Evolutionary conservation across 2,329 filamentous ascomycete species (phyloP), one percentile per base, ranked within the genome.

Genomic region (Neofusicoccum sp.): DNA sequence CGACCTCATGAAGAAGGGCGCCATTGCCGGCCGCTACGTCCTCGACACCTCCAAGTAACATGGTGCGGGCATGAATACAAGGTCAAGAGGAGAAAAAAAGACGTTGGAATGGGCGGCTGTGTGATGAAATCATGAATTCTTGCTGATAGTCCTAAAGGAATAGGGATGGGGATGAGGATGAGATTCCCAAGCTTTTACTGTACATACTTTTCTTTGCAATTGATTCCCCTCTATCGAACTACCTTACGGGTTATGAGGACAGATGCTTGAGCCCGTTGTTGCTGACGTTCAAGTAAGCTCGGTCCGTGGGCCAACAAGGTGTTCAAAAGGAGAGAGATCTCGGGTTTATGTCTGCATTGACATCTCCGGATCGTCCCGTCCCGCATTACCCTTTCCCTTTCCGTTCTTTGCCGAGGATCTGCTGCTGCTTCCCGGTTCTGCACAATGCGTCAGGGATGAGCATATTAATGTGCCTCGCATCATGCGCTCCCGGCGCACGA

Each of bases 1-100:
- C 74, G 83, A 92, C 51, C 74, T 92, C 70, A 84, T 83, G 81
- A 71, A 84, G 64, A 79, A 84, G 69, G 86, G 86, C 68, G 84
- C 87, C 76, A 87, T 93, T 73, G 87, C 84, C n/a, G 90, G 90
- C 61, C 84, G 90, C 67, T 91, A 91, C 70, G 89, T 93, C 62
- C 81, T 93, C 63, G 90, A 93, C 75, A 91, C 86, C 30, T 71
- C 69, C 24, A 75, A 70, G 61, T 75, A 73, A 38, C 38, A n/a
- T 24, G 36, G 16, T 12, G 26, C 36, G 16, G 31, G 8, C 33
- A 26, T 4, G 11, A 16, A 24, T 24, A 30, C n/a, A 26, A n/a
- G 12, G 14, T 40, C 14, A 12, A n/a, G 48, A 12, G 20, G 12
- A 14, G 20, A 38, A 34, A 6, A 41, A 43, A 54, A 43, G 36